Percentiles rank a stretch among this genome's conserved stretches.
Conservation (phyloP, 2,329 filamentous ascomycete genomes). For the Plenodomus lindquistii region DNA sequence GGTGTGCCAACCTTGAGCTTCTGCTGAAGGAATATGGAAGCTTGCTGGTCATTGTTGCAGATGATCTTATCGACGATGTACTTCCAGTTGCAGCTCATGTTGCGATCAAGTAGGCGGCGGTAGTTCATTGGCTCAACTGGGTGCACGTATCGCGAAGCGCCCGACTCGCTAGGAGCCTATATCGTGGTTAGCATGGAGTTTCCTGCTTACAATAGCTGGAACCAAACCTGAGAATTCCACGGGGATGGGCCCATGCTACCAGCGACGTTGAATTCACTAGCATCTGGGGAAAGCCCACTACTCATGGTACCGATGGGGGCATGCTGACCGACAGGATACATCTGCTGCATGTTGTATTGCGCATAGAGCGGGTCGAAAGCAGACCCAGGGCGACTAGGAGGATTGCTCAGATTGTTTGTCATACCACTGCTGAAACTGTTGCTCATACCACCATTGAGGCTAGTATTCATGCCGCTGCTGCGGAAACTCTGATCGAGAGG, state of each 20-base stretch:
- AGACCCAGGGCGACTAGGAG: constrained; percentile 43
- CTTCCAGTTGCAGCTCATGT: constrained; percentile 98
- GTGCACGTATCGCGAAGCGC: constrained; percentile 69
- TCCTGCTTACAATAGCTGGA: not conserved
- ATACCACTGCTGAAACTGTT: constrained; percentile 1
- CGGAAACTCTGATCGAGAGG: constrained; percentile 41
- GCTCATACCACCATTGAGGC: constrained; percentile 13
- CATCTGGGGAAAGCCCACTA: constrained; percentile 51
- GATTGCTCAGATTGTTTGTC: constrained; percentile 27
- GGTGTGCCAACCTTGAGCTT: constrained; percentile 96
- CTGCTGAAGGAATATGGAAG: constrained; percentile 97
- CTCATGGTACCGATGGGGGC: constrained; percentile 44
- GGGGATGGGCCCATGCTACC: constrained; percentile 37
- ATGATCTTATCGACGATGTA: constrained; percentile 99
- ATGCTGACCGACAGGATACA: constrained; percentile 35
- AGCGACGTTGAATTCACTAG: constrained; percentile 49
- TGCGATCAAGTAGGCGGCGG: constrained; percentile 89
- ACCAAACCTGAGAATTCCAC: constrained; percentile 45
- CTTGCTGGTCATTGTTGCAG: constrained; percentile 98
- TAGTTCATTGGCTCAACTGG: constrained; percentile 95
- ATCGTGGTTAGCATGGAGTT: constrained; percentile 5
- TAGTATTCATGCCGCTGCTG: constrained; percentile 16
- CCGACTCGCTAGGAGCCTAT: constrained; percentile 32
- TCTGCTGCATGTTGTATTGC: constrained; percentile 35
- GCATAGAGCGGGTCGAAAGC: constrained; percentile 42